Conservation (phyloP, 306 rosid species). For the Trifolium dubium region DNA sequence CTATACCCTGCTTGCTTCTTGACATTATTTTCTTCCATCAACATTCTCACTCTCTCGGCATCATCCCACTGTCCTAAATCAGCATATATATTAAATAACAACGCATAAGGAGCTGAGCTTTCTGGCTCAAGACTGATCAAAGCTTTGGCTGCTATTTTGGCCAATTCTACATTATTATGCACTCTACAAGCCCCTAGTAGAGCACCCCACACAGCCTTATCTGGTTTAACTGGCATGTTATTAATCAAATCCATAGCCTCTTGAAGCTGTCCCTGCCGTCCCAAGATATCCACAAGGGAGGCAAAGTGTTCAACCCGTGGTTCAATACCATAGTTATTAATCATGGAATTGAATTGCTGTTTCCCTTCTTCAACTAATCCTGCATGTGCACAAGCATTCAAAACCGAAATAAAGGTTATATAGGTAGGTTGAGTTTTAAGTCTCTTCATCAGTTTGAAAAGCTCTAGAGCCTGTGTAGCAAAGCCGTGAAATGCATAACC, state of each 20-base stretch:
- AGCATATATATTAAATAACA: conserved; percentile 58
- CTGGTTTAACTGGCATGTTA: conserved; percentile 54
- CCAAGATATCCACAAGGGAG: conserved; percentile 59
- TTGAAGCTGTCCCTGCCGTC: conserved; percentile 57
- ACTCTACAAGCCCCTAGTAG: conserved; percentile 57
- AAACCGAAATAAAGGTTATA: conserved; percentile 54
- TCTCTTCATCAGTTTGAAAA: conserved; percentile 52
- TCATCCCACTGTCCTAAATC: conserved; percentile 57
- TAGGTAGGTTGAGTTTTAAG: conserved; percentile 55
- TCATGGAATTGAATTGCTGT: conserved; percentile 58
- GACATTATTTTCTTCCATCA: conserved; percentile 50
- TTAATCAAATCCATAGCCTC: conserved; percentile 52
- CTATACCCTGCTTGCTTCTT: conserved; percentile 56
- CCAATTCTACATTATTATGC: conserved; percentile 53
- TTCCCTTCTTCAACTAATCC: conserved; percentile 59
- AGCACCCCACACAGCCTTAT: conserved; percentile 62
- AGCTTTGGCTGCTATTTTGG: conserved; percentile 51
- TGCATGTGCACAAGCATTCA: conserved; percentile 57
- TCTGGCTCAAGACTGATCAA: conserved; percentile 57
- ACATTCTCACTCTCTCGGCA: conserved; percentile 51
- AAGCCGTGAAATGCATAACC: conserved; percentile 60
- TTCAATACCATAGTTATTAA: conserved; percentile 47
- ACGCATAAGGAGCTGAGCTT: conserved; percentile 61
- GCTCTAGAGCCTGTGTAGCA: conserved; percentile 53
- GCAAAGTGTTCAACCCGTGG: conserved; percentile 57